phyloP scores from a whole-genome alignment of 2,329 filamentous ascomycete species.

The Pestalotiopsis sp. region DNA sequence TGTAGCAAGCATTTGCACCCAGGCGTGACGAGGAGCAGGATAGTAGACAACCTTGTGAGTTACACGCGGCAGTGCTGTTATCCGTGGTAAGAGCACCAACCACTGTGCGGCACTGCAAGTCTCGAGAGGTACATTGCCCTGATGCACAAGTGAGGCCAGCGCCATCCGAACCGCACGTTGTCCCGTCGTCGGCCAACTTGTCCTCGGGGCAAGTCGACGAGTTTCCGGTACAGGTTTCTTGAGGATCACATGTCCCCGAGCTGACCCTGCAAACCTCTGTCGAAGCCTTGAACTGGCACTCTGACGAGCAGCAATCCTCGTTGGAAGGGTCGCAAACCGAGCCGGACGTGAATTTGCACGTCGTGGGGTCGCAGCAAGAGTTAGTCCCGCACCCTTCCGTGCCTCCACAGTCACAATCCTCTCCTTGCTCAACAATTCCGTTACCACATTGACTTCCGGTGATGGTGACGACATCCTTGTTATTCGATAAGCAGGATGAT shows the following conservation, averaged over 20 bases:
- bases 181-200: constrained; percentile 68
- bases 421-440: constrained; percentile 91
- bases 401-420: constrained; percentile 96
- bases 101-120: constrained; percentile 84
- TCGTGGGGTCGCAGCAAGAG: constrained; percentile 79
- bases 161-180: constrained; percentile 67
- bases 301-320: constrained; percentile 75
- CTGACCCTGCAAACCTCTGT: constrained; percentile 78
- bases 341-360: constrained; percentile 78
- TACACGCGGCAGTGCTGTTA: constrained; percentile 82
- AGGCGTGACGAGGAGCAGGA: constrained; percentile 76
- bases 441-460: constrained; percentile 89
- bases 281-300: constrained; percentile 69
- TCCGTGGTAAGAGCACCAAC: constrained; percentile 74
- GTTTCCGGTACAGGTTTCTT: constrained; percentile 79
- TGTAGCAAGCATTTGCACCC: constrained; percentile 67
- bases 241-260: constrained; percentile 80
- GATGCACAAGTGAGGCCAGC: constrained; percentile 76
- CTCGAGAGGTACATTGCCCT: constrained; percentile 91
- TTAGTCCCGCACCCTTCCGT: constrained; percentile 71
- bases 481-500: constrained; percentile 78
- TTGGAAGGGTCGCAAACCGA: constrained; percentile 82
- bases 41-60: constrained; percentile 71
- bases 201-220: constrained; percentile 76
- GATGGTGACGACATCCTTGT: constrained; percentile 80